Evolutionary conservation across 257 asterid species (phyloP).

Genomic region (Rehmannia glutinosa): DNA sequence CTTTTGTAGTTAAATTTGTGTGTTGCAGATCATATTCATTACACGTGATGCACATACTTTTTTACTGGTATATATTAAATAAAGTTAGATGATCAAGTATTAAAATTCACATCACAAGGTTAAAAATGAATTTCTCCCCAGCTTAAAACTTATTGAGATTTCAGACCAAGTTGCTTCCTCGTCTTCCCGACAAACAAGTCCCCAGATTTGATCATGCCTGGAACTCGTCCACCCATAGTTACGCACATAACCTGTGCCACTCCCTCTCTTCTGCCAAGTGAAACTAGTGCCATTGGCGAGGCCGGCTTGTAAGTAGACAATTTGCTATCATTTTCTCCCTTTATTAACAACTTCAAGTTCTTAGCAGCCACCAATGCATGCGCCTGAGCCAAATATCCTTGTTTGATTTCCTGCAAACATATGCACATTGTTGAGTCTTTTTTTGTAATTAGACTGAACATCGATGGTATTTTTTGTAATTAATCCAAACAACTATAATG

Average conservation of each 20-base stretch:
- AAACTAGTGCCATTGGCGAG: conserved; percentile 51
- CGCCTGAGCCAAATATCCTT: conserved; percentile 65
- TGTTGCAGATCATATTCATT: too few relatives aligned
- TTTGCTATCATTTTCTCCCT: conserved; percentile 32
- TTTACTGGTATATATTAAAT: too few relatives aligned
- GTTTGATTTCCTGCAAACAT: conserved; percentile 66
- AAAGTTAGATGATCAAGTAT: too few relatives aligned
- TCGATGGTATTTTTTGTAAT: too few relatives aligned
- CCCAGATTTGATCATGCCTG: conserved; percentile 75
- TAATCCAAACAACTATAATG: too few relatives aligned
- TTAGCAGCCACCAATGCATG: conserved; percentile 62
- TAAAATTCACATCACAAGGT: too few relatives aligned
- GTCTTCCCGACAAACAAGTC: conserved; percentile 71
- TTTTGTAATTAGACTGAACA: not conserved
- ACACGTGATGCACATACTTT: too few relatives aligned
- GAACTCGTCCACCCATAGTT: conserved; percentile 57
- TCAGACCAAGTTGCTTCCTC: conserved; percentile 58
- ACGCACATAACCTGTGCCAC: conserved; percentile 49
- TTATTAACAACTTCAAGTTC: conserved; percentile 56
- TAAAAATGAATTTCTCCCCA: too few relatives aligned
- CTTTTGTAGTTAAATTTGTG: too few relatives aligned
- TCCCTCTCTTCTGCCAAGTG: conserved; percentile 70
- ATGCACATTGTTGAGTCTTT: too few relatives aligned
- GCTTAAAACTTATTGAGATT: conserved; percentile 12
- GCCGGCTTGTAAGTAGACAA: conserved; percentile 56